Evolutionary conservation across 441 rosid genomes (phyloP).

Genomic region (Euphorbia celastroides): DNA sequence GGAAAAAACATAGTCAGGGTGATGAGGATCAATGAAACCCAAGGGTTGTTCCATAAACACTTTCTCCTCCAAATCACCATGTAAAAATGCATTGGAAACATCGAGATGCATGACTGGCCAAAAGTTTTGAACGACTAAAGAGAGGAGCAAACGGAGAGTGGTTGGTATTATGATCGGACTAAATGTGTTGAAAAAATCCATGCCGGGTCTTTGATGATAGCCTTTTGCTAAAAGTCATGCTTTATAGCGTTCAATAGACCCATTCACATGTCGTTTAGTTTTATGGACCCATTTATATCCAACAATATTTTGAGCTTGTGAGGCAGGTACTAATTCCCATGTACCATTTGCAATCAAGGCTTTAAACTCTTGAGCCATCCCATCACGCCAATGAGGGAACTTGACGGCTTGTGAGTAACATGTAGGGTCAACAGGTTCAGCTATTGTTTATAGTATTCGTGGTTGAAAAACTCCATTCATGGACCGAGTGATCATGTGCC

Average conservation of each 20-base stretch:
- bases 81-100: not conserved
- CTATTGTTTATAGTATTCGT: not conserved
- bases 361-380: not conserved
- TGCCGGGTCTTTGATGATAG: not conserved
- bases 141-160: not conserved
- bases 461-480: not conserved
- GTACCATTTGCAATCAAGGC: not conserved
- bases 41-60: not conserved
- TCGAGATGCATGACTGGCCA: not conserved
- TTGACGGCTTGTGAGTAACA: not conserved
- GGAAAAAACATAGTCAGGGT: not conserved
- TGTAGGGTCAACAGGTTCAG: not conserved
- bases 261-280: not conserved
- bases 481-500: not conserved
- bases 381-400: not conserved
- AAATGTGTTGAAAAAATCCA: not conserved
- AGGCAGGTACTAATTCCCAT: not conserved
- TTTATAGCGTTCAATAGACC: not conserved
- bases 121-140: not conserved
- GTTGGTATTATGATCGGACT: not conserved
- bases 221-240: not conserved
- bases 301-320: not conserved
- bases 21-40: not conserved
- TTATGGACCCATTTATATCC: not conserved
- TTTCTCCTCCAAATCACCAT: not conserved